These are phyloP conservation scores for Cinnamomum chago DNA, from an alignment of 164 flowering plant species.

Conservation along the genomic window DNA sequence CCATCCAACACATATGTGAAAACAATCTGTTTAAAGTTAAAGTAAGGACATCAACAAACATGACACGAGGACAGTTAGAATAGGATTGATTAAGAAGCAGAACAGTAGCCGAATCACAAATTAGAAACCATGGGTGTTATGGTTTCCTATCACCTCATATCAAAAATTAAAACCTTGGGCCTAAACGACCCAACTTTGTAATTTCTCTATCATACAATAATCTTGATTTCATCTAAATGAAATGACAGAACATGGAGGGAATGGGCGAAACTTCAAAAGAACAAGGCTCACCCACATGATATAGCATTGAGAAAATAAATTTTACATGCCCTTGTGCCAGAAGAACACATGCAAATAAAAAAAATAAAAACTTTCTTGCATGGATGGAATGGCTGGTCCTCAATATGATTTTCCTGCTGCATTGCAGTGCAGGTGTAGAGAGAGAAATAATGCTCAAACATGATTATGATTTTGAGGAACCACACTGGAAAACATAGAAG, in stretches of 20 bases:
- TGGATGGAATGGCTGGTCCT: not conserved
- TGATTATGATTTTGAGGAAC: not conserved
- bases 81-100: not conserved
- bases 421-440: not conserved
- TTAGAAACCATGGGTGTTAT: not conserved
- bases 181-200: not conserved
- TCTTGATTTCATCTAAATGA: not conserved
- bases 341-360: not conserved
- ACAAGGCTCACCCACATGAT: not conserved
- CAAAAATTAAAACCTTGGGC: not conserved
- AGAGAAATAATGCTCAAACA: not conserved
- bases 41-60: not conserved
- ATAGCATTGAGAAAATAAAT: too few species aligned
- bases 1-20: not conserved
- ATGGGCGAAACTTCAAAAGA: not conserved
- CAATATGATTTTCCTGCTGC: not conserved
- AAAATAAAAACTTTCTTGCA: not conserved
- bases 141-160: not conserved
- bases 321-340: not conserved
- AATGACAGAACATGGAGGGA: not conserved
- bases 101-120: too few species aligned
- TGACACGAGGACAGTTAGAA: not conserved
- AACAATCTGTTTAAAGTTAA: not conserved
- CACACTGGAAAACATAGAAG: not conserved
- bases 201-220: not conserved